Percentiles rank a stretch among this genome's conserved stretches.
These are phyloP conservation scores for Chlorophyllum brunneum DNA, from an alignment of 768 basidiomycete genomes.

Conservation along the genomic window DNA sequence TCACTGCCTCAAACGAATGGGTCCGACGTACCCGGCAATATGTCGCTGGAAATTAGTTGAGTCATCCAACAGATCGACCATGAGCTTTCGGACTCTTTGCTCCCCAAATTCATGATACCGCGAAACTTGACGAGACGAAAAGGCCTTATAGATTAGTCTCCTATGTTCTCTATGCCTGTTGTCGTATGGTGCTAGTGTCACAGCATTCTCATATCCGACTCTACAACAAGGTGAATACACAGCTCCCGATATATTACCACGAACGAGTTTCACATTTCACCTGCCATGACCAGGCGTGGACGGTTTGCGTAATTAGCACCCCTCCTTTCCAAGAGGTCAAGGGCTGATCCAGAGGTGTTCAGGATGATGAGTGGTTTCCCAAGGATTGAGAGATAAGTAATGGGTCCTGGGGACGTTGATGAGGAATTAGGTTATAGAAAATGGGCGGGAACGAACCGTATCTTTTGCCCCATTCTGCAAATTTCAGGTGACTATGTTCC, in stretches of 20 bases:
- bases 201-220: constrained; percentile 11
- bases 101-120: constrained; percentile 9
- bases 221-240: background rate
- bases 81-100: constrained; percentile 4
- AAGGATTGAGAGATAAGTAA: constrained; percentile 1
- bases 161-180: constrained; percentile 7
- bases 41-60: constrained; percentile 4
- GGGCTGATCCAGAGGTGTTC: constrained; percentile 23
- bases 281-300: constrained; percentile 26
- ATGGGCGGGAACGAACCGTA: constrained; percentile 1
- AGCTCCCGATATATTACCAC: background rate
- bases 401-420: background rate
- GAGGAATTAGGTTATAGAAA: background rate
- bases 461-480: constrained; percentile 4
- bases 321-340: constrained; percentile 28
- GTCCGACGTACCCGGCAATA: constrained; percentile 5
- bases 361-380: constrained; percentile 15
- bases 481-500: background rate
- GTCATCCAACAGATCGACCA: background rate
- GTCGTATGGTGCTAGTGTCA: constrained; percentile 7
- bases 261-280: constrained; percentile 20
- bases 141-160: constrained; percentile 8
- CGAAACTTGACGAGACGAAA: constrained; percentile 8
- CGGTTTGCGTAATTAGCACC: constrained; percentile 28
- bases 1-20: background rate